phyloP scores from a whole-genome alignment of 805 yeast genomes.

The Wickerhamomyces chaumierensis region DNA sequence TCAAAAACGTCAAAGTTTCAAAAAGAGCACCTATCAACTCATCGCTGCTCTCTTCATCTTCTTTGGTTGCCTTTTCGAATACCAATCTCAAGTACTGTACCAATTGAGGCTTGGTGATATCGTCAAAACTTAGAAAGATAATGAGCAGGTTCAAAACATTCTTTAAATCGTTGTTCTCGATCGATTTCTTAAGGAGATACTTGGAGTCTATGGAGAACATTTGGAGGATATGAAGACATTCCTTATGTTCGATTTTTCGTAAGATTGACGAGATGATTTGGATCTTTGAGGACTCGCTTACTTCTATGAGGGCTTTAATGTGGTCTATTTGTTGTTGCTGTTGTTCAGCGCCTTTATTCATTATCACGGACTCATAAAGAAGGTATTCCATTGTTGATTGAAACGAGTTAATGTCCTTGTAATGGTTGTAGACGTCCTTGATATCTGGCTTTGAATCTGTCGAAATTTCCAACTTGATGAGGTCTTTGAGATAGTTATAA shows the following conservation, averaged over 20 bases:
- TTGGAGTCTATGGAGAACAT: conserved; percentile 29
- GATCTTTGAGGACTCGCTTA: conserved; percentile 10
- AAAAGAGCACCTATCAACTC: conserved; percentile 21
- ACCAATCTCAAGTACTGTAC: conserved; percentile 14
- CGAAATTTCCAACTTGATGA: background rate
- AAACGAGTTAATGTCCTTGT: background rate
- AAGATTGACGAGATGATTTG: conserved; percentile 34
- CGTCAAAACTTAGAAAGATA: conserved; percentile 31
- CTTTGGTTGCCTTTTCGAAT: conserved; percentile 17
- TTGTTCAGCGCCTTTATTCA: too few species aligned
- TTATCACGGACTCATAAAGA: background rate
- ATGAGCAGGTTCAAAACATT: conserved; percentile 34
- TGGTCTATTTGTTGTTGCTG: background rate
- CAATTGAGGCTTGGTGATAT: conserved; percentile 12
- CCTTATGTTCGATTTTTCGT: conserved; percentile 37
- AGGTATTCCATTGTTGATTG: background rate
- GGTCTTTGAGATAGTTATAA: background rate
- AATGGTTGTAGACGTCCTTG: background rate
- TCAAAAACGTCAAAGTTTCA: conserved; percentile 21
- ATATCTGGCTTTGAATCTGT: background rate
- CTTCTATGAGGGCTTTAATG: conserved; percentile 14
- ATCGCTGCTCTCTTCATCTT: conserved; percentile 17
- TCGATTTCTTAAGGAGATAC: conserved; percentile 28
- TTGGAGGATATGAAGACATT: conserved; percentile 33
- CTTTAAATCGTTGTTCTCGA: conserved; percentile 30